These are phyloP conservation scores for Allium sativum DNA, from an alignment of 106 monocot species.

Conservation along the genomic window DNA sequence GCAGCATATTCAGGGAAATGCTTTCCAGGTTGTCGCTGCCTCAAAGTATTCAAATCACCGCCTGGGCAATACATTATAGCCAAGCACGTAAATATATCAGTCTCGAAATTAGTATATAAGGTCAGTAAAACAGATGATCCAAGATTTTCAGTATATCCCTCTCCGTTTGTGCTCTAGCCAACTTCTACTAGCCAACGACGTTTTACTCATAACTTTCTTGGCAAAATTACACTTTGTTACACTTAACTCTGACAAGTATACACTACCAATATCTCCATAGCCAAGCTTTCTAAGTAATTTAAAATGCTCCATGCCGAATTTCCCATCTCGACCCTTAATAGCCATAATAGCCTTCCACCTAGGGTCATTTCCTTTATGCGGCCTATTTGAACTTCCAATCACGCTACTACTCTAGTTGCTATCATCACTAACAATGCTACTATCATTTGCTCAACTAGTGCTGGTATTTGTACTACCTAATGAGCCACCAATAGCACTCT, in stretches of 20 bases:
- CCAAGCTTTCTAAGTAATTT: conserved; percentile 69
- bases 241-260: conserved; percentile 74
- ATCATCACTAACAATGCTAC: conserved; percentile 73
- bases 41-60: conserved; percentile 72
- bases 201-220: conserved; percentile 95
- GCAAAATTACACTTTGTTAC: conserved; percentile 78
- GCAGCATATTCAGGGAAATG: conserved; percentile 91
- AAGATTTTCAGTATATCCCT: conserved; percentile 80
- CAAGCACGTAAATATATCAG: conserved; percentile 78
- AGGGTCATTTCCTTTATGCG: conserved; percentile 82
- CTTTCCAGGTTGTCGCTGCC: conserved; percentile 79
- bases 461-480: conserved; percentile 73
- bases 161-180: conserved; percentile 74
- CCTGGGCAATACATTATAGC: conserved; percentile 92
- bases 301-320: conserved; percentile 88
- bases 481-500: conserved; percentile 39
- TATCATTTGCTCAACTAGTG: conserved; percentile 66
- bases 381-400: conserved; percentile 60
- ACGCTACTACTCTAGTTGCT: conserved; percentile 56
- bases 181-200: conserved; percentile 72
- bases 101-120: conserved; percentile 87
- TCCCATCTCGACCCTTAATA: conserved; percentile 51
- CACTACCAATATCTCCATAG: conserved; percentile 84
- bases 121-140: conserved; percentile 89
- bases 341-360: conserved; percentile 85